A percentile compares a stretch with the other conserved stretches of the same genome.
phyloP scores from a whole-genome alignment of 1,284 basidiomycete species.

The Sanghuangporus sanghuang region DNA sequence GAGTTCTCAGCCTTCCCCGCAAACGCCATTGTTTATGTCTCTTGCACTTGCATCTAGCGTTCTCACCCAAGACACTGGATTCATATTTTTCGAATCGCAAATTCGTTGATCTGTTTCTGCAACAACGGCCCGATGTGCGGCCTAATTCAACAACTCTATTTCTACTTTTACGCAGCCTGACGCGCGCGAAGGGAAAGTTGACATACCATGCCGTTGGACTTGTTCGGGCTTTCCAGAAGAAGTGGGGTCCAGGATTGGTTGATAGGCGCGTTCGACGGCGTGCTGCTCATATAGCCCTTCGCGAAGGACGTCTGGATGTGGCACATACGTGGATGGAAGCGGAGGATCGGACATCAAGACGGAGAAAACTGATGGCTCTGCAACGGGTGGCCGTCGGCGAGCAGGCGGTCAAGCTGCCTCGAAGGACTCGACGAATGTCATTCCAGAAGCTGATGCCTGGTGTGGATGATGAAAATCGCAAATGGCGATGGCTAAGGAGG shows the following conservation, averaged over 20 bases:
- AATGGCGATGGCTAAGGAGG: constrained; percentile 24
- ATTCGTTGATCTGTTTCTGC: constrained; percentile 39
- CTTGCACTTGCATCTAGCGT: constrained; percentile 29
- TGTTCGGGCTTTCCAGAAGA: constrained; percentile 38
- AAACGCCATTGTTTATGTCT: constrained; percentile 26
- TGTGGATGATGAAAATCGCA: constrained; percentile 26
- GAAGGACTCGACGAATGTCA: constrained; percentile 20
- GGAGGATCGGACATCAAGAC: constrained; percentile 25
- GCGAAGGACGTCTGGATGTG: constrained; percentile 53
- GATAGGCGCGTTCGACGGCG: constrained; percentile 55
- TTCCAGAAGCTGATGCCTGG: constrained; percentile 24
- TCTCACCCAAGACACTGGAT: constrained; percentile 18
- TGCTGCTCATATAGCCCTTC: constrained; percentile 49
- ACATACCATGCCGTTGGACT: constrained; percentile 41
- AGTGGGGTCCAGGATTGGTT: constrained; percentile 50
- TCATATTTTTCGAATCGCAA: constrained; percentile 30
- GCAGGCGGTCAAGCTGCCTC: constrained; percentile 9
- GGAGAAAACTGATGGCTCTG: constrained; percentile 21
- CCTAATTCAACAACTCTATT: constrained; percentile 62
- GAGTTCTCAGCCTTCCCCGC: constrained; percentile 18
- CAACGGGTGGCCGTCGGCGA: constrained; percentile 27
- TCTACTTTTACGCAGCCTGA: constrained; percentile 49
- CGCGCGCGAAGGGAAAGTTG: constrained; percentile 41
- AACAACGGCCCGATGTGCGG: constrained; percentile 40
- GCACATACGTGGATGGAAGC: constrained; percentile 33